Evolutionary conservation across 331 rosid species (phyloP).

Genomic region (Quercus lobata): DNA sequence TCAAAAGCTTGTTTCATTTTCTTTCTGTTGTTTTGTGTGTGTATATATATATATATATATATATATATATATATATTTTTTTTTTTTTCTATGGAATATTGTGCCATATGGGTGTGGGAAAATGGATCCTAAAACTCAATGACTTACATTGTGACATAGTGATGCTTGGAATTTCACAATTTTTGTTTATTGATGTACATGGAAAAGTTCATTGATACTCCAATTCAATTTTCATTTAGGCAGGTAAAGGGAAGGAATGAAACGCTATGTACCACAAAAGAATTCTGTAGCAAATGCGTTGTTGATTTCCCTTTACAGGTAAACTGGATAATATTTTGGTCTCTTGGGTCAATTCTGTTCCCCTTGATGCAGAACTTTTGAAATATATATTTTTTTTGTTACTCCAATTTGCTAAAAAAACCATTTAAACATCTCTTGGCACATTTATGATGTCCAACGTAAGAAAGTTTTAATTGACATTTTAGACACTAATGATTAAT

Average conservation of each 20-base stretch:
- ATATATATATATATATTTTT: neutral
- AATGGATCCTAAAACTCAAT: constrained; percentile 75
- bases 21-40: neutral
- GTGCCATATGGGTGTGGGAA: constrained; percentile 82
- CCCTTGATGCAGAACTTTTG: constrained; percentile 5
- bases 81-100: constrained; percentile 3
- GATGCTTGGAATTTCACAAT: constrained; percentile 8
- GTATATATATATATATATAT: neutral
- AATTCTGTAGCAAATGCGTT: constrained; percentile 84
- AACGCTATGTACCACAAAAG: constrained; percentile 73
- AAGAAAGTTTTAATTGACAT: no score
- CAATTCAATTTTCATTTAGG: constrained; percentile 34
- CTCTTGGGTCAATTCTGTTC: neutral
- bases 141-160: constrained; percentile 41
- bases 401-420: constrained; percentile 39
- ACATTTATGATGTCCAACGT: no score
- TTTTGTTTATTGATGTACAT: neutral
- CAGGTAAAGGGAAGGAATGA: constrained; percentile 47
- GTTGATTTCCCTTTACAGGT: constrained; percentile 81
- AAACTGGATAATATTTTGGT: constrained; percentile 1
- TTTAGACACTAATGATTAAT: no score
- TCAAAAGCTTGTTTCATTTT: no score
- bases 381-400: constrained; percentile 12
- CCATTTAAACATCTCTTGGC: no score
- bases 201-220: neutral